Evolutionary conservation across 2,329 filamentous ascomycete genomes (phyloP).

Genomic region (Alternaria sp.): DNA sequence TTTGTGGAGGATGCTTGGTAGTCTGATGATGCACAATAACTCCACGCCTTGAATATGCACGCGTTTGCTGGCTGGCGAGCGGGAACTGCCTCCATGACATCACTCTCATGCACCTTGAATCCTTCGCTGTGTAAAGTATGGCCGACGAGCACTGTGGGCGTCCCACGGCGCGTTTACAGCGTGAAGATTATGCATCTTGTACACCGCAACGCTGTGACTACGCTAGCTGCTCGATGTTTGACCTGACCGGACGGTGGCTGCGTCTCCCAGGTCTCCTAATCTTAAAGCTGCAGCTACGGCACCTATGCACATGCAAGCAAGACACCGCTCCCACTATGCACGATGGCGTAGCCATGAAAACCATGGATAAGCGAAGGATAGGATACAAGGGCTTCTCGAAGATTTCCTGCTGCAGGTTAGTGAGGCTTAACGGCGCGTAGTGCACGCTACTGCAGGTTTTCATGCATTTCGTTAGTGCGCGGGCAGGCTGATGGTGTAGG

Average conservation of each 20-base stretch:
- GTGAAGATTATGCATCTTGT: background rate
- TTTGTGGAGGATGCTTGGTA: slow-evolving; percentile 1
- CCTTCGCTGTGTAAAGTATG: slow-evolving; percentile 1
- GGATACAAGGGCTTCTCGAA: slow-evolving; percentile 7
- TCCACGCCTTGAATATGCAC: background rate
- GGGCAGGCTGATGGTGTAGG: slow-evolving; percentile 5
- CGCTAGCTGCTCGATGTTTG: background rate
- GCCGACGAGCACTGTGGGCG: background rate
- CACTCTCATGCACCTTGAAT: slow-evolving; percentile 4
- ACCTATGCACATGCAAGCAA: slow-evolving; percentile 13
- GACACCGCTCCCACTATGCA: slow-evolving; percentile 6
- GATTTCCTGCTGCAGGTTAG: slow-evolving; percentile 7
- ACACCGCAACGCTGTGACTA: slow-evolving; percentile 5
- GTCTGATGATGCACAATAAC: slow-evolving; percentile 5
- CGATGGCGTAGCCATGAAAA: slow-evolving; percentile 5
- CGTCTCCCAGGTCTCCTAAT: background rate
- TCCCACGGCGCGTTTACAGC: background rate
- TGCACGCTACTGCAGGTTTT: slow-evolving; percentile 13
- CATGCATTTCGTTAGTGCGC: slow-evolving; percentile 10
- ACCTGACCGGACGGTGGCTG: slow-evolving; percentile 11
- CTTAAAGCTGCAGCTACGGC: background rate
- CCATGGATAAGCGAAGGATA: slow-evolving; percentile 4
- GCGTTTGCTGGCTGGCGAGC: background rate
- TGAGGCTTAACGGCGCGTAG: slow-evolving; percentile 17
- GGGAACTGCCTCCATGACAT: slow-evolving; percentile 5